phyloP scores from a whole-genome alignment of 768 basidiomycete genomes.

The Psilocybe sp. region DNA sequence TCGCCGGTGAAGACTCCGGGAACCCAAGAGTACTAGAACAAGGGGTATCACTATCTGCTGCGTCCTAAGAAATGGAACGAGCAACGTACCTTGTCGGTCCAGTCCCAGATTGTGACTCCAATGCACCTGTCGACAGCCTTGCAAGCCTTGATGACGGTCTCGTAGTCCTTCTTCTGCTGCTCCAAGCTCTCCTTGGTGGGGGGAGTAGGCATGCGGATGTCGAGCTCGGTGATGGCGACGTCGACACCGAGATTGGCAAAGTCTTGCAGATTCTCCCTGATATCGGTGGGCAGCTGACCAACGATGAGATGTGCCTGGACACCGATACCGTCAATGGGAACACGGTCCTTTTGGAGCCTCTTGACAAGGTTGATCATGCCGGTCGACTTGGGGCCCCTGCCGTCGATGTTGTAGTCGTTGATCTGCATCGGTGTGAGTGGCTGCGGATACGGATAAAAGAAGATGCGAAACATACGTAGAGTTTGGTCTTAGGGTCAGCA shows the following conservation, averaged over 20 bases:
- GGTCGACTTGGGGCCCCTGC: conserved; percentile 48
- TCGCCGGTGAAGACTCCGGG: conserved; percentile 33
- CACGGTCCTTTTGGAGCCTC: conserved; percentile 40
- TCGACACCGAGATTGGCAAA: conserved; percentile 62
- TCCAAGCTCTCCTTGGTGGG: conserved; percentile 42
- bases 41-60: not conserved
- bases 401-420: conserved; percentile 41
- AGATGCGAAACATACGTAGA: conserved; percentile 37
- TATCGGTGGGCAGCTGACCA: conserved; percentile 45
- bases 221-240: conserved; percentile 68
- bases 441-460: not conserved
- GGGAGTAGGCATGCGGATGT: conserved; percentile 58
- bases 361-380: conserved; percentile 52
- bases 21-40: conserved; percentile 36
- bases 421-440: conserved; percentile 17
- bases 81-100: conserved; percentile 31
- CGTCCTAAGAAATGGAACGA: not conserved
- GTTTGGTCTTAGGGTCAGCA: conserved; percentile 53
- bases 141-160: conserved; percentile 54
- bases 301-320: conserved; percentile 60
- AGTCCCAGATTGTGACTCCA: conserved; percentile 45
- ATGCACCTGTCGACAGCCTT: conserved; percentile 38
- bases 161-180: conserved; percentile 58
- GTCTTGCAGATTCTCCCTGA: conserved; percentile 46
- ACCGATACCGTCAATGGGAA: conserved; percentile 61